These are phyloP conservation scores for Peribolospora kevripleyi DNA, from an alignment of 768 basidiomycete genomes.

Conservation along the genomic window DNA sequence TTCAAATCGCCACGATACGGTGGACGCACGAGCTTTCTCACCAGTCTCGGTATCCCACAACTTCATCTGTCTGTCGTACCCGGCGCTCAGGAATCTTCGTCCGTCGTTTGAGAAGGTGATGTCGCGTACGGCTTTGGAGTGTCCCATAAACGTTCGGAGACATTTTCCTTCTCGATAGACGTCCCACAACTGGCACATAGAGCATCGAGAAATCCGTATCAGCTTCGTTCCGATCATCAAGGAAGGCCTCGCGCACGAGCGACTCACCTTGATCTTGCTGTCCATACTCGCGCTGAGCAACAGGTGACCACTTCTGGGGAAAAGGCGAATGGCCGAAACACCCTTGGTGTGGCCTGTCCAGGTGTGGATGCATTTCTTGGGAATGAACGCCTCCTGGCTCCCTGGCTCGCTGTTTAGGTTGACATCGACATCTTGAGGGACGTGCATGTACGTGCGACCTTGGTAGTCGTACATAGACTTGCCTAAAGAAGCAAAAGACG, in stretches of 20 bases:
- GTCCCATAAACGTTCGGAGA: constrained; percentile 87
- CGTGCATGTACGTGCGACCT: constrained; percentile 87
- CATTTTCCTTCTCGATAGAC: constrained; percentile 92
- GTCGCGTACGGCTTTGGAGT: constrained; percentile 89
- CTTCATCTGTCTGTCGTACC: constrained; percentile 93
- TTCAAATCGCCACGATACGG: not conserved
- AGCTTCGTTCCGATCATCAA: not conserved
- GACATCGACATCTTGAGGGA: constrained; percentile 60
- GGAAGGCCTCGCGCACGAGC: not conserved
- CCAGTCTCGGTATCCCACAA: constrained; percentile 97
- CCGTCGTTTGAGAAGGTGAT: constrained; percentile 89
- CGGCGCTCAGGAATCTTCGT: constrained; percentile 63
- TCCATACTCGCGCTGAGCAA: constrained; percentile 91
- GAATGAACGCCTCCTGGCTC: constrained; percentile 74
- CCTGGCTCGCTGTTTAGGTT: constrained; percentile 53
- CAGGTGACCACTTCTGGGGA: constrained; percentile 80
- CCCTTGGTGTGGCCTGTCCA: constrained; percentile 97
- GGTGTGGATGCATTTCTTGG: constrained; percentile 84
- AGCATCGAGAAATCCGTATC: not conserved
- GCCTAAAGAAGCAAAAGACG: constrained; percentile 20
- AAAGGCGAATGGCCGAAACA: constrained; percentile 74
- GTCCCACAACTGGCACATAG: constrained; percentile 63
- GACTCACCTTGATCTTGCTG: constrained; percentile 75
- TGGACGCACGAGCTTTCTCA: not conserved
- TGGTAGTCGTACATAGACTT: constrained; percentile 93